Percentiles rank a stretch among this genome's conserved stretches.
Conservation (phyloP, 257 asterid species). For the Osmanthus fragrans region DNA sequence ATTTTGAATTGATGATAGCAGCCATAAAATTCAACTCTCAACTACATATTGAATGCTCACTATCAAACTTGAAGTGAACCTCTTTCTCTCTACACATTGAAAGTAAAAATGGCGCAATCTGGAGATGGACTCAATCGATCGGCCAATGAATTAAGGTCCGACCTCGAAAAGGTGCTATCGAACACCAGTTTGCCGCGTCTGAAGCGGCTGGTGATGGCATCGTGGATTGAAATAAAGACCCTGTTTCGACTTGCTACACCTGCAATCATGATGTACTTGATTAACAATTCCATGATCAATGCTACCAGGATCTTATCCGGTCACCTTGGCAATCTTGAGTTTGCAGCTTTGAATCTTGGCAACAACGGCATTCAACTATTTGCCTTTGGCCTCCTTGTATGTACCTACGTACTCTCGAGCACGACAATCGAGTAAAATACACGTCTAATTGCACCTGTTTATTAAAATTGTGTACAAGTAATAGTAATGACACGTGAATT, state of each 20-base stretch:
- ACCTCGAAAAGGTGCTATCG: slow-evolving; percentile 42
- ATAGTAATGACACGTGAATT: no score
- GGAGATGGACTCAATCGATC: no score
- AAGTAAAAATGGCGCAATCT: neutral
- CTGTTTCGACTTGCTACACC: slow-evolving; percentile 30
- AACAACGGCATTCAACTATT: neutral
- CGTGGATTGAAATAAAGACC: slow-evolving; percentile 49
- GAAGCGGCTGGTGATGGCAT: slow-evolving; percentile 31
- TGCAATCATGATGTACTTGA: neutral
- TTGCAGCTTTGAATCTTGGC: neutral
- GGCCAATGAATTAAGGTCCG: slow-evolving; percentile 27
- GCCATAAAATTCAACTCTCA: no score
- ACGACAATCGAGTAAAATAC: no score
- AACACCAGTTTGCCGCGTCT: slow-evolving; percentile 28
- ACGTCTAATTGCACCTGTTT: no score
- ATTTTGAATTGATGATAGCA: no score
- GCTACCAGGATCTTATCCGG: neutral
- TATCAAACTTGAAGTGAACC: no score
- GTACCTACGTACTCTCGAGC: no score
- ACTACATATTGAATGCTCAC: no score
- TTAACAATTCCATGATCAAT: neutral
- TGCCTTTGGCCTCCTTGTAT: neutral
- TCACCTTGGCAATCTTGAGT: neutral
- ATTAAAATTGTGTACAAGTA: no score
- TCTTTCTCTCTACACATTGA: no score